These are phyloP conservation scores for Chiua virens DNA, from an alignment of 768 basidiomycete species.

Conservation along the genomic window DNA sequence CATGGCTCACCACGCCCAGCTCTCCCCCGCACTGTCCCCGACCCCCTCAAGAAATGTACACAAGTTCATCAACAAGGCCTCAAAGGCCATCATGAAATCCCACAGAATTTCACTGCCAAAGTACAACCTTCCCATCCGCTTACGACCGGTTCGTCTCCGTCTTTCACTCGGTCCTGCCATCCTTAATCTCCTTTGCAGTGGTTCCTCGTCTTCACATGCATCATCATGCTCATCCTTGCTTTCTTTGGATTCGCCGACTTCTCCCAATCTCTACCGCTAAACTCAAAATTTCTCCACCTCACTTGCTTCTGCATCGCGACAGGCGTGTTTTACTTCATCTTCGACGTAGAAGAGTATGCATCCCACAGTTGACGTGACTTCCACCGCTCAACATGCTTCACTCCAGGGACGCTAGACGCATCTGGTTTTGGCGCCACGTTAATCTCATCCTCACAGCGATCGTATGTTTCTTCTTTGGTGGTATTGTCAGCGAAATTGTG, in stretches of 20 bases:
- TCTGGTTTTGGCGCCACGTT: slow-evolving; percentile 86
- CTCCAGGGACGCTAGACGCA: slow-evolving; percentile 66
- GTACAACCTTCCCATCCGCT: slow-evolving; percentile 67
- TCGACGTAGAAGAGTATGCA: slow-evolving; percentile 84
- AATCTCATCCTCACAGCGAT: slow-evolving; percentile 66
- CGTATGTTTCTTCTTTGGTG: slow-evolving; percentile 78
- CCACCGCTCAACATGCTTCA: neutral
- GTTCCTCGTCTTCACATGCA: slow-evolving; percentile 71
- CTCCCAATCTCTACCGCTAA: slow-evolving; percentile 61
- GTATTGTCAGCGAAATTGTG: slow-evolving; percentile 78
- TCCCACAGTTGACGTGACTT: neutral
- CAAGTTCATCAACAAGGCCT: slow-evolving; percentile 43
- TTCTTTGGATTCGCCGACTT: slow-evolving; percentile 79
- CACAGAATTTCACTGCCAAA: slow-evolving; percentile 60
- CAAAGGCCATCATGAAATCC: slow-evolving; percentile 72
- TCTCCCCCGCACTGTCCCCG: slow-evolving; percentile 7
- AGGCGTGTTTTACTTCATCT: slow-evolving; percentile 81
- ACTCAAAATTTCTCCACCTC: slow-evolving; percentile 81
- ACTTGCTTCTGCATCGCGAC: slow-evolving; percentile 75
- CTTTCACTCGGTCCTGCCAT: neutral
- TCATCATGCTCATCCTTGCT: slow-evolving; percentile 69
- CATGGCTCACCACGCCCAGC: slow-evolving; percentile 13
- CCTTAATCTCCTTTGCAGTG: slow-evolving; percentile 50
- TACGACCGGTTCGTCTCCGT: slow-evolving; percentile 58
- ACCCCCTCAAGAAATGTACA: slow-evolving; percentile 18